These are phyloP conservation scores for Dovyalis caffra DNA, from an alignment of 345 rosid genomes.

Conservation along the genomic window DNA sequence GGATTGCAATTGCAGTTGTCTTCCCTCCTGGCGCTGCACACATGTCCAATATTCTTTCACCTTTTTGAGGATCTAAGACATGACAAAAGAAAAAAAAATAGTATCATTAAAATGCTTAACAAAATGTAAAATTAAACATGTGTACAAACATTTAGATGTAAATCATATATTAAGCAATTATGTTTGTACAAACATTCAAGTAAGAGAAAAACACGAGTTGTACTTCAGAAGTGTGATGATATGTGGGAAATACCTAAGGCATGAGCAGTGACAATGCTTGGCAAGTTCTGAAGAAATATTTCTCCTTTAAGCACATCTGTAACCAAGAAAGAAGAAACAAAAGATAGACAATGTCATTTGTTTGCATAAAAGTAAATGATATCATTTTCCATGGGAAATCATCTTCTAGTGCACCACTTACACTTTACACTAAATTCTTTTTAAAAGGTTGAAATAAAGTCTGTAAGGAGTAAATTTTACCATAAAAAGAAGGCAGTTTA, in stretches of 20 bases:
- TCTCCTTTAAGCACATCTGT: constrained; percentile 92
- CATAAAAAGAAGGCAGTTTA: constrained; percentile 73
- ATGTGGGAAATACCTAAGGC: constrained; percentile 59
- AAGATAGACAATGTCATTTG: background rate
- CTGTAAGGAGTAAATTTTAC: constrained; percentile 38
- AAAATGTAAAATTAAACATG: background rate
- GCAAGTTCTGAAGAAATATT: constrained; percentile 95
- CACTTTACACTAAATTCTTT: too few species aligned
- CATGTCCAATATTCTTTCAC: constrained; percentile 93
- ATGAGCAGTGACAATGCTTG: constrained; percentile 86
- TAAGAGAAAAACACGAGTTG: background rate
- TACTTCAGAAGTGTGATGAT: background rate
- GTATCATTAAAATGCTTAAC: background rate
- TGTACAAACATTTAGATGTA: background rate
- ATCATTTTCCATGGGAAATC: background rate
- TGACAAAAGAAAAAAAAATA: background rate
- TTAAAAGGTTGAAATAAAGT: background rate
- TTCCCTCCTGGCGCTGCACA: constrained; percentile 99
- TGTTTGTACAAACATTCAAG: too few species aligned
- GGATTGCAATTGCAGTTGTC: constrained; percentile 86
- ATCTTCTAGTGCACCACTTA: background rate
- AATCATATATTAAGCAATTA: too few species aligned
- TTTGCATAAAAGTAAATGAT: constrained; percentile 5
- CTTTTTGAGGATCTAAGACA: constrained; percentile 81
- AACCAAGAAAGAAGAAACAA: background rate